Evolutionary conservation across 331 rosid genomes (phyloP), one percentile per base, ranked within the genome.

Genomic region (Pyrus hybrid): DNA sequence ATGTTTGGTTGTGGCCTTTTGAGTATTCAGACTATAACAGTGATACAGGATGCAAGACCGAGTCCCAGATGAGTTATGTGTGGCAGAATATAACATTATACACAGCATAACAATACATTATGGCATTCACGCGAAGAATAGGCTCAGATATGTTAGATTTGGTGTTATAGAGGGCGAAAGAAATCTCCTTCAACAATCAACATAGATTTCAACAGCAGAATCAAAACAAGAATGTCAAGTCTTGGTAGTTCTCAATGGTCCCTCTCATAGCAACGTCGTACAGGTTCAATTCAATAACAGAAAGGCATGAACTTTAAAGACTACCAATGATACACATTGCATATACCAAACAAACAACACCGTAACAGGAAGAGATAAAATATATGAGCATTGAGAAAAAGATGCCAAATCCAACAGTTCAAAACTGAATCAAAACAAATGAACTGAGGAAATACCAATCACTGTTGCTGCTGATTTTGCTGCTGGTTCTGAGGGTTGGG

Each of bases 401-500:
- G 7, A 64, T 30, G 47, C 35, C 4, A 18, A 30, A 30, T 18
- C 68, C 22, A 63, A 30, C 0, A 16, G 29, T 62, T 26, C 35
- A 63, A 9, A 63, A 63, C 0, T 14, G 20, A 28, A 29, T 3
- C 3, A 63, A 63, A 63, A 63, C 67, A 63, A 63, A 63, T 13
- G 33, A 28, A 9, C 25, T 64, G 20, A 64, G 10, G 45, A 64
- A 64, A 20, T 47, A 86, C 91, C 86, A 21, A 74, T 63, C 67
- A 80, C 83, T 79, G 79, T 81, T 84, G 91, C 87, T 87, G 93
- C 62, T 88, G 92, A 68, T 91, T 91, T 61, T 78, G 98, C 78
- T 87, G 96, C 64, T 88, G 92, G 72, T 91, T 92, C 67, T 78
- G 98, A 81, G 88, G 80, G 70, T 88, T 90, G 41, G 98, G 97